phyloP scores from a whole-genome alignment of 495 filamentous ascomycete species.

The Thermochaetoides thermophila region DNA sequence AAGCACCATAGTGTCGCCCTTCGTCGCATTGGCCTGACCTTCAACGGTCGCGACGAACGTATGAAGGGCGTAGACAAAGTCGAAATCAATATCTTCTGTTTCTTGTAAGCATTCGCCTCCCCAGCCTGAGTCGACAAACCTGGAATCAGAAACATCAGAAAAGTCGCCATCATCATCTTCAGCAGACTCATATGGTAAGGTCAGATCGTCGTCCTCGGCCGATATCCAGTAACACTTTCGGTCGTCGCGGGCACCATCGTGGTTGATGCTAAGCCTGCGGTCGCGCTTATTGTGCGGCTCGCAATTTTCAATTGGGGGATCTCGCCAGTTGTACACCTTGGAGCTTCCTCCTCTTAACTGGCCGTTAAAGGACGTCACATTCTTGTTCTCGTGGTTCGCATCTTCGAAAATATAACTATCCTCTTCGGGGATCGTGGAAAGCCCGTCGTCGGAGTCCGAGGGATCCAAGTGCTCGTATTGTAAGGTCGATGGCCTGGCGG shows the following conservation, averaged over 20 bases:
- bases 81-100: constrained; percentile 97
- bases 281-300: no score
- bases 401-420: no score
- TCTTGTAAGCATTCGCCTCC: constrained; percentile 67
- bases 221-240: no score
- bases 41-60: constrained; percentile 97
- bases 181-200: constrained; percentile 5
- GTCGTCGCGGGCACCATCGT: no score
- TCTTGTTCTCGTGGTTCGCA: no score
- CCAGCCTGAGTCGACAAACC: constrained; percentile 54
- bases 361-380: no score
- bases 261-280: no score
- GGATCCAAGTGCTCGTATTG: constrained; percentile 5
- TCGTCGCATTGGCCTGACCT: constrained; percentile 93
- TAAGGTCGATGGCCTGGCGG: constrained; percentile 13
- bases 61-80: constrained; percentile 96
- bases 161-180: constrained; percentile 22
- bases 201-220: neutral
- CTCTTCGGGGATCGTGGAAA: no score
- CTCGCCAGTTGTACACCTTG: no score
- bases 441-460: constrained; percentile 4
- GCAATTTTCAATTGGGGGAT: no score
- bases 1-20: constrained; percentile 98
- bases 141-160: constrained; percentile 34
- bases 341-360: no score